A percentile compares a stretch with the other conserved stretches of the same genome.
Evolutionary conservation across 495 filamentous ascomycete species (phyloP).

Genomic region (Aspergillus egyptiacus): DNA sequence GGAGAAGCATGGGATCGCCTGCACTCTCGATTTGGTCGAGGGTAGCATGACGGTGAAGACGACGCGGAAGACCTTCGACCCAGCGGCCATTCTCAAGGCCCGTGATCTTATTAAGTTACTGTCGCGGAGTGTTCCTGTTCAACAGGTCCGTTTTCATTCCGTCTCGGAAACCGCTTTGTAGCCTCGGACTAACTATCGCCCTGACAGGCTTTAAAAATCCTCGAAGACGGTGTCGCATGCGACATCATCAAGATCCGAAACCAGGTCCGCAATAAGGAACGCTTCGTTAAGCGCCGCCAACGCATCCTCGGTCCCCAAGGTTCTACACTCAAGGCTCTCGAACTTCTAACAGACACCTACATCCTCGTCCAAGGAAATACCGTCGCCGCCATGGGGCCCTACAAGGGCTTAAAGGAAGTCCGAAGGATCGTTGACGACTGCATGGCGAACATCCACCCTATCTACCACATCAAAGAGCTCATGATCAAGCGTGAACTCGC

Average conservation of each 20-base stretch:
- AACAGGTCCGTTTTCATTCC: slow-evolving; percentile 45
- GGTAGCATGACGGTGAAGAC: slow-evolving; percentile 95
- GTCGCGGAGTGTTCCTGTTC: slow-evolving; percentile 84
- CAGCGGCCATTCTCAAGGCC: slow-evolving; percentile 88
- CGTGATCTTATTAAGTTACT: slow-evolving; percentile 91
- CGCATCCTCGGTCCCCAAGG: slow-evolving; percentile 81
- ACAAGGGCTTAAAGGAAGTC: slow-evolving; percentile 89
- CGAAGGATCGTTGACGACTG: slow-evolving; percentile 87
- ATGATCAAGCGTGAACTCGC: slow-evolving; percentile 99
- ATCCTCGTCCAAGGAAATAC: slow-evolving; percentile 98
- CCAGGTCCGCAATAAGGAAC: slow-evolving; percentile 89
- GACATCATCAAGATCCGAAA: slow-evolving; percentile 94
- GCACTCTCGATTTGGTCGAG: slow-evolving; percentile 88
- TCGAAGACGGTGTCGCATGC: slow-evolving; percentile 82
- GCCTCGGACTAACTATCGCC: slow-evolving; percentile 6
- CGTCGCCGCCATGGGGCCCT: slow-evolving; percentile 83
- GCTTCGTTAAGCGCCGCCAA: slow-evolving; percentile 94
- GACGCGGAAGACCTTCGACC: slow-evolving; percentile 91
- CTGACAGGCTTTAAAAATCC: slow-evolving; percentile 71
- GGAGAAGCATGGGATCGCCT: slow-evolving; percentile 76
- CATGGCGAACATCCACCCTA: slow-evolving; percentile 92
- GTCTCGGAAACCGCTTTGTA: too few relatives aligned
- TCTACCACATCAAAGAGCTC: slow-evolving; percentile 95
- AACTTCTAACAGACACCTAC: slow-evolving; percentile 90
- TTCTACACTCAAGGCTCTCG: slow-evolving; percentile 84